These are phyloP conservation scores for Xylaria sp. DNA, from an alignment of 2,329 filamentous ascomycete genomes.

Conservation along the genomic window DNA sequence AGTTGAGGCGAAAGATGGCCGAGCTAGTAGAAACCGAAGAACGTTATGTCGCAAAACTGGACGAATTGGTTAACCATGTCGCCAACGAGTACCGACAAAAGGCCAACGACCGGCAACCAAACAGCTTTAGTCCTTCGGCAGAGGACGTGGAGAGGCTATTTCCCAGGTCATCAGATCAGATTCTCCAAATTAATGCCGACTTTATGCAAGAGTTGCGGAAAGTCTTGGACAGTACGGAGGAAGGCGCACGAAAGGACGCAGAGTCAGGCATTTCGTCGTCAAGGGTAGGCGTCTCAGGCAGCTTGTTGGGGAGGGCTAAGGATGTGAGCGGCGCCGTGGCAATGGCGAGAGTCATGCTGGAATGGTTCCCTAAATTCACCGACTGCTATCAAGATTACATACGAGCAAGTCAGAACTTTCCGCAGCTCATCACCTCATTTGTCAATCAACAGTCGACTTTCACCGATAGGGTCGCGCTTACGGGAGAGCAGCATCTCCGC, in stretches of 20 bases:
- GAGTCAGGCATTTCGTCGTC: conserved; percentile 65
- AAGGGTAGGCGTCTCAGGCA: conserved; percentile 56
- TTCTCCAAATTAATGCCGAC: conserved; percentile 81
- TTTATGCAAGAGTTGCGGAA: conserved; percentile 82
- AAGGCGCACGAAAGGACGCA: conserved; percentile 81
- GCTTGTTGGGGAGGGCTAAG: conserved; percentile 60
- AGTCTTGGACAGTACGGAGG: conserved; percentile 85
- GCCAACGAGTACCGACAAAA: conserved; percentile 82
- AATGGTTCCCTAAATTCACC: conserved; percentile 94
- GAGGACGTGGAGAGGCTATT: conserved; percentile 82
- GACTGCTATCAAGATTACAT: conserved; percentile 95
- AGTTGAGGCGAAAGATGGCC: conserved; percentile 85
- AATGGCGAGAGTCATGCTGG: conserved; percentile 83
- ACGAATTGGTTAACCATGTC: conserved; percentile 83
- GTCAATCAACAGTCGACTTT: conserved; percentile 86
- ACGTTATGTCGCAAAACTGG: conserved; percentile 88
- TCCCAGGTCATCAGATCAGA: conserved; percentile 80
- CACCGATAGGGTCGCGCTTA: conserved; percentile 80
- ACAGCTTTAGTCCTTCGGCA: conserved; percentile 77
- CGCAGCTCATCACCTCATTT: conserved; percentile 81
- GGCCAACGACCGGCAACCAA: conserved; percentile 66
- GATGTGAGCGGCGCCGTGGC: conserved; percentile 82
- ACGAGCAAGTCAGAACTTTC: conserved; percentile 86
- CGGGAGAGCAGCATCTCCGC: conserved; percentile 89
- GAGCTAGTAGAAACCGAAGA: conserved; percentile 95